Evolutionary conservation across 345 rosid genomes (phyloP).

Genomic region (Eucalyptus rudis): DNA sequence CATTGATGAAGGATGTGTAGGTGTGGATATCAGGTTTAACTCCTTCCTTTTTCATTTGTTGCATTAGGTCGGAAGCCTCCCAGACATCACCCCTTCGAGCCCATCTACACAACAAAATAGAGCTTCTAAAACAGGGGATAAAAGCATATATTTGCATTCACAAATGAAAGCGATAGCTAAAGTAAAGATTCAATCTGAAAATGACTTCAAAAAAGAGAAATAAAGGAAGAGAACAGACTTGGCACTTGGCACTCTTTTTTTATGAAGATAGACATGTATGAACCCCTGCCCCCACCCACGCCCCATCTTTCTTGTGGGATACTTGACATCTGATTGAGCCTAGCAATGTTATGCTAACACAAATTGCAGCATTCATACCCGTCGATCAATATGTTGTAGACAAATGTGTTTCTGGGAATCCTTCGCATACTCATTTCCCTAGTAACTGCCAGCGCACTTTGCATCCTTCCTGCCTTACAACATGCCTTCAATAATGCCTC

Average conservation of each 20-base stretch:
- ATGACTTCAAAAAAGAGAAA: not conserved
- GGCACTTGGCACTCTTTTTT: not conserved
- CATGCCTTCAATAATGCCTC: constrained; percentile 95
- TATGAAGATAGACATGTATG: not conserved
- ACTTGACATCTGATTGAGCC: not conserved
- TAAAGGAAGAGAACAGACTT: not conserved
- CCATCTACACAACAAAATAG: constrained; percentile 41
- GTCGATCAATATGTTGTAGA: constrained; percentile 85
- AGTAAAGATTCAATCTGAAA: not conserved
- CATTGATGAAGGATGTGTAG: constrained; percentile 88
- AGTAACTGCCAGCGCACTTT: constrained; percentile 93
- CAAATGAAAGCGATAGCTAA: not conserved
- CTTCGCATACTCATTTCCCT: constrained; percentile 80
- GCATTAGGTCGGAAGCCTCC: constrained; percentile 97
- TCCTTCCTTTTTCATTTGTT: constrained; percentile 81
- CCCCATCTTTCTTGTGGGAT: not conserved
- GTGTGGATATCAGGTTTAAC: constrained; percentile 88
- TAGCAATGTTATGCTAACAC: not conserved
- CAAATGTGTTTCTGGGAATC: constrained; percentile 65
- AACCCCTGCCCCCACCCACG: not conserved
- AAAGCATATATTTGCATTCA: not conserved
- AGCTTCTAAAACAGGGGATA: not conserved
- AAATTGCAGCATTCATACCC: constrained; percentile 38
- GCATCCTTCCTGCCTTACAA: constrained; percentile 98
- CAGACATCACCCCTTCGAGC: constrained; percentile 96